Percentiles rank a stretch among this genome's conserved stretches.
phyloP scores from a whole-genome alignment of 2,329 filamentous ascomycete genomes.

The Colletotrichum sp. region DNA sequence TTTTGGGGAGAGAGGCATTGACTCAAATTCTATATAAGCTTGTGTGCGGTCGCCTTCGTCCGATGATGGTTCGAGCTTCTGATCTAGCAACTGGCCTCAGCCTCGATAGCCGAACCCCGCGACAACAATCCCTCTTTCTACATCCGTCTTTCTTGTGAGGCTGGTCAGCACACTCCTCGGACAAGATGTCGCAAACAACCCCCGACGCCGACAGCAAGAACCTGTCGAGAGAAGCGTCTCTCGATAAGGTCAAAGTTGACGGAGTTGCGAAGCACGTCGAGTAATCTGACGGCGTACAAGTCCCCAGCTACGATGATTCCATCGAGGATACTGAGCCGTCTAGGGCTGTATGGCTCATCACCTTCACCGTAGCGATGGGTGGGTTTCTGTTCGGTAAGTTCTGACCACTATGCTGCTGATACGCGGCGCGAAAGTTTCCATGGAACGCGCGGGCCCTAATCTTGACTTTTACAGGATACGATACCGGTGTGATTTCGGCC shows the following conservation, averaged over 20 bases:
- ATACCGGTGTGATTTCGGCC: constrained; percentile 53
- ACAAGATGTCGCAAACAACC: neutral
- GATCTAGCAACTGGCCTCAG: neutral
- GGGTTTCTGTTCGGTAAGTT: constrained; percentile 28
- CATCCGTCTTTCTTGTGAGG: neutral
- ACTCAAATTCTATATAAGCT: neutral
- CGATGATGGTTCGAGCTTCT: neutral
- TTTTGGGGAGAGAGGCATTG: neutral
- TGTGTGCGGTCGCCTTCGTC: neutral
- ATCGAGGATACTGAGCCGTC: constrained; percentile 29
- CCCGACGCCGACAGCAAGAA: neutral
- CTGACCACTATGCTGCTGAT: neutral
- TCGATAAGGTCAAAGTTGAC: neutral
- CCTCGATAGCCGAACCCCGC: neutral
- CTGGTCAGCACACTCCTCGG: neutral
- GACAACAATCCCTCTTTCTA: neutral
- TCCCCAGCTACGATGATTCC: constrained; percentile 25
- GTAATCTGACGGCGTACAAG: constrained; percentile 25
- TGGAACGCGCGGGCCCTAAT: neutral
- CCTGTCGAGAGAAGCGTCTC: neutral
- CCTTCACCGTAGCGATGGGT: constrained; percentile 29
- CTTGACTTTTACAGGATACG: constrained; percentile 38
- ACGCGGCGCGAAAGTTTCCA: neutral
- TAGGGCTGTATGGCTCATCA: constrained; percentile 28
- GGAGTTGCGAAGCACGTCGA: neutral